Percentiles rank a stretch among this genome's conserved stretches.
Conservation (phyloP, 305 asterid species). For the Plantago coronopus region DNA sequence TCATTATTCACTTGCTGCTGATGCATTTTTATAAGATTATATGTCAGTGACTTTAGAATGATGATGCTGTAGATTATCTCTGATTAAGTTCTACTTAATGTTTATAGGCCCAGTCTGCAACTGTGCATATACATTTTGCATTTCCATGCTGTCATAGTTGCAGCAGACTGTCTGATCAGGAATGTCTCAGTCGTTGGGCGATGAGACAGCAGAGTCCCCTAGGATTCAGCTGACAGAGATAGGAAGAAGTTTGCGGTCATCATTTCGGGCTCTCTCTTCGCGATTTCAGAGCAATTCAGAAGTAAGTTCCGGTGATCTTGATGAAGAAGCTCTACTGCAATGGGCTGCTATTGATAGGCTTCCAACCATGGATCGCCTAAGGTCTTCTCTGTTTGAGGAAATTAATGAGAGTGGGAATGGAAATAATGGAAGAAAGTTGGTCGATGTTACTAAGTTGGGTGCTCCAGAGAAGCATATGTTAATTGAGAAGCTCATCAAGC, state of each 20-base stretch:
- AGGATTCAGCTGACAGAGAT: constrained; percentile 3
- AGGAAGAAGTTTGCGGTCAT: constrained; percentile 13
- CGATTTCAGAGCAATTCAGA: constrained; percentile 34
- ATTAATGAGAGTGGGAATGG: constrained; percentile 19
- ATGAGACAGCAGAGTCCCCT: background rate
- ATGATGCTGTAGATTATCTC: constrained; percentile 2
- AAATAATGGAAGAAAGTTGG: constrained; percentile 14
- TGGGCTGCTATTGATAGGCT: constrained; percentile 25
- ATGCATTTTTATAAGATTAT: background rate
- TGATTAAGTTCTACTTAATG: background rate
- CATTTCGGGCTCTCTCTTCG: constrained; percentile 26
- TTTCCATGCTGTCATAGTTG: background rate
- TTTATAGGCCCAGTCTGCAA: background rate
- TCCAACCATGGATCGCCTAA: constrained; percentile 17
- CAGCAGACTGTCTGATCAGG: constrained; percentile 12
- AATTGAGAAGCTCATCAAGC: constrained; percentile 25
- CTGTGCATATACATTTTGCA: constrained; percentile 3
- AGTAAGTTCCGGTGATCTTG: constrained; percentile 13
- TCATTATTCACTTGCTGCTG: too few species aligned
- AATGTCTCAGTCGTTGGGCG: constrained; percentile 4
- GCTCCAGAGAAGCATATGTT: constrained; percentile 22
- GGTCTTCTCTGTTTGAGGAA: constrained; percentile 27
- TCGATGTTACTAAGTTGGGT: constrained; percentile 28
- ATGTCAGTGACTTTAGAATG: background rate
- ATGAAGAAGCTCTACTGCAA: constrained; percentile 4